phyloP scores from a whole-genome alignment of 2,329 filamentous ascomycete genomes.

The Penicillium digitatum region DNA sequence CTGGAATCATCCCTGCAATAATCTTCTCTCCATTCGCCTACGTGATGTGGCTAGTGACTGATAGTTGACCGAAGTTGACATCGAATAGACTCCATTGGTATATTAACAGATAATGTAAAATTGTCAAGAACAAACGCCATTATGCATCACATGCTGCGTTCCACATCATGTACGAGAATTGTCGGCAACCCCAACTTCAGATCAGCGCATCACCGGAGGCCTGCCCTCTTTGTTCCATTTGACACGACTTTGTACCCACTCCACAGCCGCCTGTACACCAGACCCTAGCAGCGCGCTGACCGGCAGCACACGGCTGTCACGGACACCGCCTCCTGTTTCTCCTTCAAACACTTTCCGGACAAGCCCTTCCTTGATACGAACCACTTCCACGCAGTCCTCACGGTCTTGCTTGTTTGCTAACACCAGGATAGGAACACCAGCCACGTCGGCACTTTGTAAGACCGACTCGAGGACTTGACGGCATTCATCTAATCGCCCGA shows the following conservation, averaged over 20 bases:
- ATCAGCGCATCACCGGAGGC: constrained; percentile 85
- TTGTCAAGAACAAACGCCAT: constrained; percentile 18
- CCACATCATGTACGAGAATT: constrained; percentile 2
- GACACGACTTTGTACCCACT: constrained; percentile 87
- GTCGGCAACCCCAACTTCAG: neutral
- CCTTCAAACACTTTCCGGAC: constrained; percentile 95
- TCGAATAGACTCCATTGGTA: constrained; percentile 12
- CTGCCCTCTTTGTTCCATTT: constrained; percentile 95
- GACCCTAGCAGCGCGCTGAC: constrained; percentile 78
- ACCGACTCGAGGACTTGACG: constrained; percentile 85
- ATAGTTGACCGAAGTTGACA: neutral
- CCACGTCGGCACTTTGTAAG: constrained; percentile 78
- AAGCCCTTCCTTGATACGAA: constrained; percentile 92
- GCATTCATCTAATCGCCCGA: constrained; percentile 74
- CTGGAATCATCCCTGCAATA: neutral
- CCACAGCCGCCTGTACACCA: constrained; percentile 91
- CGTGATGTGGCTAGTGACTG: neutral
- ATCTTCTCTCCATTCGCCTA: neutral
- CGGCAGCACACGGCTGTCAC: constrained; percentile 86
- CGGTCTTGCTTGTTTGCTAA: constrained; percentile 97
- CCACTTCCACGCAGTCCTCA: constrained; percentile 96
- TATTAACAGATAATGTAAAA: constrained; percentile 12
- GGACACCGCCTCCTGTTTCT: constrained; percentile 77
- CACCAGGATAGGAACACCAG: constrained; percentile 86
- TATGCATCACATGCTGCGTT: constrained; percentile 14